phyloP scores from a whole-genome alignment of 1,284 basidiomycete species.

The Veloporphyrellus conicus region DNA sequence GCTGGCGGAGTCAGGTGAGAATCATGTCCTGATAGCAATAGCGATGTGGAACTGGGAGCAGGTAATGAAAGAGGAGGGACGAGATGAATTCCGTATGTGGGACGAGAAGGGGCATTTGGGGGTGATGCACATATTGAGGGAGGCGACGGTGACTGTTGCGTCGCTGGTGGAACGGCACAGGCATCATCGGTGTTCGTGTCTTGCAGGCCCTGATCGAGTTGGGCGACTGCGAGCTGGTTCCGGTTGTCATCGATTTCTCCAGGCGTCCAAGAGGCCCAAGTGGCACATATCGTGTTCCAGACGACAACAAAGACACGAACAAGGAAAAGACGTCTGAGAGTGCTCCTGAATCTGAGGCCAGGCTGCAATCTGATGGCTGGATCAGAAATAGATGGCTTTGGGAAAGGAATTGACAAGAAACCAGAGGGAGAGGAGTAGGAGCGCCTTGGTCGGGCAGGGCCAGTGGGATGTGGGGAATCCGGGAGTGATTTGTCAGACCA shows the following conservation, averaged over 20 bases:
- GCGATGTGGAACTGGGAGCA: slow-evolving; percentile 9
- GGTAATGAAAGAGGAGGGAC: slow-evolving; percentile 25
- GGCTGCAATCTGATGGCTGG: slow-evolving; percentile 27
- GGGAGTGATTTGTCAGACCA: slow-evolving; percentile 56
- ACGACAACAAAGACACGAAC: slow-evolving; percentile 48
- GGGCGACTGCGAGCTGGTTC: slow-evolving; percentile 9
- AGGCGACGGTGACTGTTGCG: slow-evolving; percentile 5
- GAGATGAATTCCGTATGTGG: slow-evolving; percentile 4
- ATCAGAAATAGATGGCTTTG: slow-evolving; percentile 30
- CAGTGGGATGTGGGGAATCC: slow-evolving; percentile 25
- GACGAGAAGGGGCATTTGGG: slow-evolving; percentile 8
- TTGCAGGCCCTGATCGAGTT: slow-evolving; percentile 29
- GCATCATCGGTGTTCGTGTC: slow-evolving; percentile 38
- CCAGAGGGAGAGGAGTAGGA: slow-evolving; percentile 37
- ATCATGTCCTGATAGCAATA: slow-evolving; percentile 19
- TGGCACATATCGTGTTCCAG: slow-evolving; percentile 50
- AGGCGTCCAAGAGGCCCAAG: slow-evolving; percentile 42
- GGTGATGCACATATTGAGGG: slow-evolving; percentile 3
- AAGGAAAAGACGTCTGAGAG: slow-evolving; percentile 48
- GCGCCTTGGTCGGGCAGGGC: slow-evolving; percentile 40
- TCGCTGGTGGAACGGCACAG: slow-evolving; percentile 21
- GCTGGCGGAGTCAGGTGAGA: slow-evolving; percentile 27
- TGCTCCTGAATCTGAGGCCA: slow-evolving; percentile 29
- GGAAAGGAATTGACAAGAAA: slow-evolving; percentile 31
- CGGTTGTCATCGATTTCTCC: slow-evolving; percentile 25